These are phyloP conservation scores for Colletotrichum sp. DNA, from an alignment of 2,329 filamentous ascomycete genomes.

Conservation along the genomic window DNA sequence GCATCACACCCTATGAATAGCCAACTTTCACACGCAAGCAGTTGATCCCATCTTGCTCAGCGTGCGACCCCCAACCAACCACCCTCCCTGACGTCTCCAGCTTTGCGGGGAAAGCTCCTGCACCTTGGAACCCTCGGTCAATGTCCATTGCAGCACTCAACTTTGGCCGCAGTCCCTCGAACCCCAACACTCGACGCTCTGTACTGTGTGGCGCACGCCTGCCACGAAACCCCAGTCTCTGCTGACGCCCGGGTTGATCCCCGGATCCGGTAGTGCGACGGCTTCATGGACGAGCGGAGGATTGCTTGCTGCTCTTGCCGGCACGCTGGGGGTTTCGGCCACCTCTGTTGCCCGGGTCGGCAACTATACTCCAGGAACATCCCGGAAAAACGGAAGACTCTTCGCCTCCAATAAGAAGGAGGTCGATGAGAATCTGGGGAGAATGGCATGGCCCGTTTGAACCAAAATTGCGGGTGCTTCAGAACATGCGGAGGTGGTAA, in stretches of 20 bases:
- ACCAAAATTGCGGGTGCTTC: background rate
- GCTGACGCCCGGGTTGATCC: background rate
- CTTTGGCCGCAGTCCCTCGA: background rate
- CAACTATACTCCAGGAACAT: background rate
- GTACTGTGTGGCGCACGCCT: background rate
- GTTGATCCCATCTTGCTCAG: slow-evolving; percentile 1
- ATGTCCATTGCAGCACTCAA: background rate
- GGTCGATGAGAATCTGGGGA: background rate
- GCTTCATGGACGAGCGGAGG: slow-evolving; percentile 18
- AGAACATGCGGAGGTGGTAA: background rate
- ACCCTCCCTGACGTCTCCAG: background rate
- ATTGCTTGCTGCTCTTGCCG: background rate
- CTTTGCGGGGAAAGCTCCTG: slow-evolving; percentile 12
- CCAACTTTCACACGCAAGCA: background rate
- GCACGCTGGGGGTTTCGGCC: background rate
- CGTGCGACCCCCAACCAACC: background rate
- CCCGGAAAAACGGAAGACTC: slow-evolving; percentile 3
- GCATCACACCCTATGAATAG: slow-evolving; percentile 6
- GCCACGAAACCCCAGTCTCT: background rate
- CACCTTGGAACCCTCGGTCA: background rate
- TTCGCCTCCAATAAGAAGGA: background rate
- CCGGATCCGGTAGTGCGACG: slow-evolving; percentile 1
- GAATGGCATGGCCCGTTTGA: background rate
- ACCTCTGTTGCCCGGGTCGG: background rate
- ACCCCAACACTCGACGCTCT: background rate